Evolutionary conservation across 768 basidiomycete species (phyloP), one percentile per base, ranked within the genome.

Genomic region (Hypholoma sublateritium): DNA sequence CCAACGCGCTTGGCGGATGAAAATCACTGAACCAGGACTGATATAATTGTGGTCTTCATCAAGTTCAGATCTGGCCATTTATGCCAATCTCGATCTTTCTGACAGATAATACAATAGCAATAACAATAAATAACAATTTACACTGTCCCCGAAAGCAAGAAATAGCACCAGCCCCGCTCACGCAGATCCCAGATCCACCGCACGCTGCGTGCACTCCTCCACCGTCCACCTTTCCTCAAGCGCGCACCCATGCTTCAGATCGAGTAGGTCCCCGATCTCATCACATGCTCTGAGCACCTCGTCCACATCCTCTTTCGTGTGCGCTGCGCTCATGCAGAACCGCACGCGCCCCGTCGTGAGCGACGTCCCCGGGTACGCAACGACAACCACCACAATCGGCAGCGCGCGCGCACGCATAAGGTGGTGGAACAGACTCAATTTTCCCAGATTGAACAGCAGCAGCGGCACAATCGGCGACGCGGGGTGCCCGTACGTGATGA

Each of bases 291-390:
- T 74, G 47, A 99, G 77, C 32, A 98, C 74, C 11, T 76, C 75
- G 74, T 99, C 97, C 57, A 98, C 86, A 66, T 99, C 97, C 63
- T 95, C 90, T 77, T 99, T 99, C 55, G 95, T 98, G 78, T 99
- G 97, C 47, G 94, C 78, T 9, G 96, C 91, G 56, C 91, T 93
- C 14, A 98, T 80, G 68, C 97, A 98, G 80, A 98, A 97, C 65
- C 97, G 80, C 51, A 95, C 93, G 25, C 97, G 84, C 42, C 86
- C 83, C 11, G 92, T 92, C 59, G 94, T 86, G 39, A 98, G 83
- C 14, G 94, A 86, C 25, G 95, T 97, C 0, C 94, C 94, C 5
- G 88, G 91, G 69, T 96, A 96, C 28, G 86, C 88, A 6, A 97
- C 93, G 32, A 96, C 91, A 21, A 97, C 95, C 4, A 92, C 85